Evolutionary conservation across 2,329 filamentous ascomycete species (phyloP).

Genomic region (Neopestalotiopsis sp.): DNA sequence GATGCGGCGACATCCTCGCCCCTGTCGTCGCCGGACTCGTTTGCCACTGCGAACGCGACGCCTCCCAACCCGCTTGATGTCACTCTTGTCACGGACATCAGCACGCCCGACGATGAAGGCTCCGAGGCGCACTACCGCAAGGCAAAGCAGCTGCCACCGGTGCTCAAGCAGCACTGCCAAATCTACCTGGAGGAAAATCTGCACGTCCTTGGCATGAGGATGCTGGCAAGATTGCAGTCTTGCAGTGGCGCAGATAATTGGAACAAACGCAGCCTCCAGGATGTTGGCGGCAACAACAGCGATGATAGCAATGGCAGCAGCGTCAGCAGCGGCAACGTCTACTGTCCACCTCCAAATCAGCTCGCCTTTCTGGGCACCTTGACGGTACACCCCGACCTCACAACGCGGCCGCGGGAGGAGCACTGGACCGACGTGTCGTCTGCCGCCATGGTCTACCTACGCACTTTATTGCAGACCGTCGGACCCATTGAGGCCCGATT

Average conservation of each 20-base stretch:
- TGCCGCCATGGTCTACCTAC: conserved; percentile 73
- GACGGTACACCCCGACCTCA: conserved; percentile 80
- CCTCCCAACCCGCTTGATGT: conserved; percentile 22
- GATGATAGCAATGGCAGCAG: conserved; percentile 22
- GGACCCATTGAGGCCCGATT: conserved; percentile 76
- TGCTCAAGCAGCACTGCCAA: conserved; percentile 69
- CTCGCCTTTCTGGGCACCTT: conserved; percentile 81
- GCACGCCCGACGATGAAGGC: conserved; percentile 26
- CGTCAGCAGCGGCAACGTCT: conserved; percentile 39
- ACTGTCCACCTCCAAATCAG: conserved; percentile 73
- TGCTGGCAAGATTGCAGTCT: conserved; percentile 69
- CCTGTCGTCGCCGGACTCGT: conserved; percentile 30
- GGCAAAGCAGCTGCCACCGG: conserved; percentile 63
- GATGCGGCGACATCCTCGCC: conserved; percentile 23
- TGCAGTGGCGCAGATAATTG: conserved; percentile 44
- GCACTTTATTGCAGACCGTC: conserved; percentile 66
- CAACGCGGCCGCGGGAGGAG: conserved; percentile 69
- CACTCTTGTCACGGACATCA: conserved; percentile 26
- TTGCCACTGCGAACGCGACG: conserved; percentile 30
- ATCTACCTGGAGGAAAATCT: conserved; percentile 80
- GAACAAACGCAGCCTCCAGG: background rate
- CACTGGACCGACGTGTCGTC: conserved; percentile 69
- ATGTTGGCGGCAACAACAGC: too few relatives aligned
- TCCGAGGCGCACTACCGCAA: conserved; percentile 52
- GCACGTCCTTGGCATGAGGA: conserved; percentile 64